Conservation (phyloP, 192 early-diverging fungal species). For the Backusella tarrabulga region DNA sequence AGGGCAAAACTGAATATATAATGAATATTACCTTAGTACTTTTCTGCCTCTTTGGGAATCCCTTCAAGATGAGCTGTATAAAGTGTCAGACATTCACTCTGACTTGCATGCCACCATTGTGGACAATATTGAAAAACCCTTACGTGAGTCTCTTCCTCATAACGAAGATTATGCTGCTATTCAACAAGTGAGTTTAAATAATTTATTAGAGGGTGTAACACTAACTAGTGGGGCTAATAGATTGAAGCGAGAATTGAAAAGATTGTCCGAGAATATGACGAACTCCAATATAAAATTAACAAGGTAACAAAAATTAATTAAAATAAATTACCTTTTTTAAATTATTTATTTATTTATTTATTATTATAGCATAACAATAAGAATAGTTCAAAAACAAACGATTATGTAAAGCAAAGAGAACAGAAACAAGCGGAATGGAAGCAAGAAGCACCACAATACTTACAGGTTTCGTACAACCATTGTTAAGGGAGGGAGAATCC, state of each 20-base stretch:
- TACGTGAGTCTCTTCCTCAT: slow-evolving; percentile 22
- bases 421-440: slow-evolving; percentile 12
- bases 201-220: background rate
- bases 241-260: slow-evolving; percentile 30
- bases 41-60: slow-evolving; percentile 30
- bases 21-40: background rate
- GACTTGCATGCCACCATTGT: slow-evolving; percentile 33
- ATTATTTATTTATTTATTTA: background rate
- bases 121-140: slow-evolving; percentile 40
- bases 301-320: slow-evolving; percentile 7
- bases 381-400: background rate
- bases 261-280: slow-evolving; percentile 35
- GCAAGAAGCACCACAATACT: slow-evolving; percentile 12
- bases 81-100: slow-evolving; percentile 29
- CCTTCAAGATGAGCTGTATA: slow-evolving; percentile 33
- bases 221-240: background rate
- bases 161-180: slow-evolving; percentile 17
- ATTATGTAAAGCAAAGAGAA: slow-evolving; percentile 8
- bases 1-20: background rate
- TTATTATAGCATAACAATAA: background rate
- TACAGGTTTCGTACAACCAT: background rate
- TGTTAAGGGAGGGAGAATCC: background rate
- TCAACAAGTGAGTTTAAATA: slow-evolving; percentile 16
- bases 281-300: slow-evolving; percentile 22
- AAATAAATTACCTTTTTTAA: background rate